phyloP scores from a whole-genome alignment of 1,139 yeast species.

The Scheffersomyces cryptocercus region DNA sequence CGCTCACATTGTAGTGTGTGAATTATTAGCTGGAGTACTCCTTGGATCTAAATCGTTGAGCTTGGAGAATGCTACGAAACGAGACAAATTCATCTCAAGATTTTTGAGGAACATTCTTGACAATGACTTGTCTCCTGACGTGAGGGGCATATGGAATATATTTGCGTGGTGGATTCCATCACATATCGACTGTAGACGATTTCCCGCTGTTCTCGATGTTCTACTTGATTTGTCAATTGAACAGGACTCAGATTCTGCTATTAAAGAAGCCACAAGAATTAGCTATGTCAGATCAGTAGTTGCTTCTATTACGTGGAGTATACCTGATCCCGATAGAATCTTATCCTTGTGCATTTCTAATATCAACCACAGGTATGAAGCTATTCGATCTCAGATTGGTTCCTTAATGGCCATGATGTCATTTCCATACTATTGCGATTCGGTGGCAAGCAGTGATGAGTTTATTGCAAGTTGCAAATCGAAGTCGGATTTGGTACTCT shows the following conservation, averaged over 20 bases:
- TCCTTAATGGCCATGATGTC: slow-evolving; percentile 59
- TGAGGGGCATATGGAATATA: slow-evolving; percentile 73
- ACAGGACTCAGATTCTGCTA: slow-evolving; percentile 60
- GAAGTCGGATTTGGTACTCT: slow-evolving; percentile 26
- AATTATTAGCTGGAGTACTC: slow-evolving; percentile 59
- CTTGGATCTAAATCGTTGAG: slow-evolving; percentile 44
- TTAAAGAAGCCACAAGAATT: slow-evolving; percentile 66
- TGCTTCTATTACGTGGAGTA: slow-evolving; percentile 59
- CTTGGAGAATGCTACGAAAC: slow-evolving; percentile 21
- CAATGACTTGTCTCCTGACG: slow-evolving; percentile 74
- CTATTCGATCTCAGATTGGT: slow-evolving; percentile 74
- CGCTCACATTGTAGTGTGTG: slow-evolving; percentile 63
- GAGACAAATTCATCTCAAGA: slow-evolving; percentile 49
- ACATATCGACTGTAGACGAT: slow-evolving; percentile 66
- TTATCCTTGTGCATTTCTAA: slow-evolving; percentile 51
- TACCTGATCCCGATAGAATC: slow-evolving; percentile 49
- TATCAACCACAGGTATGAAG: slow-evolving; percentile 66
- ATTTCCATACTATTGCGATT: slow-evolving; percentile 53
- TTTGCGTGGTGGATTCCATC: slow-evolving; percentile 76
- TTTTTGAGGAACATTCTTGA: slow-evolving; percentile 52
- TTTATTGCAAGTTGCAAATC: slow-evolving; percentile 42
- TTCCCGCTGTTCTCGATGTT: slow-evolving; percentile 51
- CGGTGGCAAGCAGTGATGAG: slow-evolving; percentile 41
- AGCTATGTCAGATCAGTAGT: slow-evolving; percentile 57
- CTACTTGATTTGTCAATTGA: slow-evolving; percentile 53